Conservation (phyloP, 345 rosid species). For the Dipteronia dyeriana region DNA sequence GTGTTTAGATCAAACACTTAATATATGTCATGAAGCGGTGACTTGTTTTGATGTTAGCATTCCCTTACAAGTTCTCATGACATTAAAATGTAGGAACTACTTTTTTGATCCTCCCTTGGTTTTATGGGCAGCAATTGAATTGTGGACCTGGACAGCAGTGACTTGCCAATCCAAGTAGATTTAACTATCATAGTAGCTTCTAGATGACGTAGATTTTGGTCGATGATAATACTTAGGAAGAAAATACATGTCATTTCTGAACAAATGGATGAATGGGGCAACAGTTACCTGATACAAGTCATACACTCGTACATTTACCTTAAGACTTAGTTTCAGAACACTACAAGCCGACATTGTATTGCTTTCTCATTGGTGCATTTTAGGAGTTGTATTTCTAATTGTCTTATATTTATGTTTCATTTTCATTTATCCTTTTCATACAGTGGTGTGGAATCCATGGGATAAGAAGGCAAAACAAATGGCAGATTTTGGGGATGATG, state of each 20-base stretch:
- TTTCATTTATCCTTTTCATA: slow-evolving; percentile 16
- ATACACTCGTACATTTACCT: neutral
- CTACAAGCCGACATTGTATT: neutral
- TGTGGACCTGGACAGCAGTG: neutral
- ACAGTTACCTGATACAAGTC: neutral
- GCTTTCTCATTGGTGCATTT: neutral
- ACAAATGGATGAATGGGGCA: neutral
- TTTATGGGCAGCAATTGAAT: neutral
- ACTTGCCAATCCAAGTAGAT: neutral
- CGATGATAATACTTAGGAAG: slow-evolving; percentile 2
- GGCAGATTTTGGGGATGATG: slow-evolving; percentile 92
- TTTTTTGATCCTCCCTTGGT: neutral
- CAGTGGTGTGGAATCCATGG: slow-evolving; percentile 99
- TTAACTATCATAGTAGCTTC: neutral
- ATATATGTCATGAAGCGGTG: neutral
- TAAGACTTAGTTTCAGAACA: neutral
- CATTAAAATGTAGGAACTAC: neutral
- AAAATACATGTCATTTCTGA: neutral
- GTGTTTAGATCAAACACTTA: neutral
- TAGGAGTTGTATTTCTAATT: neutral
- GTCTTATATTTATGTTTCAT: neutral
- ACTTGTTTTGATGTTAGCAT: neutral
- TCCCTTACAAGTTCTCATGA: neutral
- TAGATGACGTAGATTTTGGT: neutral
- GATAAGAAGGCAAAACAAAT: slow-evolving; percentile 87